phyloP scores from a whole-genome alignment of 2,329 filamentous ascomycete species.

The Ceratocystis lukuohia region DNA sequence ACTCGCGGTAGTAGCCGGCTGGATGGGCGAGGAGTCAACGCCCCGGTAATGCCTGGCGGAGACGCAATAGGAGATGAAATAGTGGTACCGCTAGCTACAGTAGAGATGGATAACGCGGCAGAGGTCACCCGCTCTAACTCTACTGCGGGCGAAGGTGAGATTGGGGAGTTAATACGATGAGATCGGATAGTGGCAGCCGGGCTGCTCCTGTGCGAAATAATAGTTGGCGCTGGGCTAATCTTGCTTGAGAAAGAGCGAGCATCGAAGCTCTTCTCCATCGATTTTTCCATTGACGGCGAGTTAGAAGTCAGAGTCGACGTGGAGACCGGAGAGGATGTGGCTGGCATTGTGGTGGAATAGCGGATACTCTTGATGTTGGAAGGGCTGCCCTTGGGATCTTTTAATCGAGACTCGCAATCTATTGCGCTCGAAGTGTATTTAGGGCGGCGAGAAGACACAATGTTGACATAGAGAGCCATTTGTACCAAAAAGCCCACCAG shows the following conservation, averaged over 20 bases:
- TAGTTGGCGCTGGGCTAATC: constrained; percentile 5
- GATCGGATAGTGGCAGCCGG: constrained; percentile 15
- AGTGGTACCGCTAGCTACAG: constrained; percentile 9
- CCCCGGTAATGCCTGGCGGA: constrained; percentile 10
- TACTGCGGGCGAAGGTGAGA: not conserved
- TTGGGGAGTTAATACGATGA: not conserved
- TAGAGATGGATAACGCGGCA: constrained; percentile 17
- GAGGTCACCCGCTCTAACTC: constrained; percentile 17
- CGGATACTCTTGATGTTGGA: constrained; percentile 18
- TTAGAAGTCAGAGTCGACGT: constrained; percentile 11
- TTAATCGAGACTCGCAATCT: constrained; percentile 12
- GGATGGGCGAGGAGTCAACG: constrained; percentile 17
- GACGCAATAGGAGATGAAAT: constrained; percentile 17
- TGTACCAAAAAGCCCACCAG: constrained; percentile 14
- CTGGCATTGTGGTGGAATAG: constrained; percentile 18
- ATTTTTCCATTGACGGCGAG: constrained; percentile 7
- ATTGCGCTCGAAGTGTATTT: not conserved
- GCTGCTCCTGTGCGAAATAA: constrained; percentile 8
- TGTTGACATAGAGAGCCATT: constrained; percentile 14
- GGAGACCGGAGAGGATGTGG: constrained; percentile 7
- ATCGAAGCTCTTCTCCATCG: constrained; percentile 14
- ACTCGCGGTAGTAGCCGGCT: constrained; percentile 17
- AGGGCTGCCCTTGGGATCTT: not conserved
- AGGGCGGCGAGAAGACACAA: constrained; percentile 13
- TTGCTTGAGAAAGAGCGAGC: constrained; percentile 10